Evolutionary conservation across 2,329 filamentous ascomycete species (phyloP).

Genomic region (Ophiostoma perfectum): DNA sequence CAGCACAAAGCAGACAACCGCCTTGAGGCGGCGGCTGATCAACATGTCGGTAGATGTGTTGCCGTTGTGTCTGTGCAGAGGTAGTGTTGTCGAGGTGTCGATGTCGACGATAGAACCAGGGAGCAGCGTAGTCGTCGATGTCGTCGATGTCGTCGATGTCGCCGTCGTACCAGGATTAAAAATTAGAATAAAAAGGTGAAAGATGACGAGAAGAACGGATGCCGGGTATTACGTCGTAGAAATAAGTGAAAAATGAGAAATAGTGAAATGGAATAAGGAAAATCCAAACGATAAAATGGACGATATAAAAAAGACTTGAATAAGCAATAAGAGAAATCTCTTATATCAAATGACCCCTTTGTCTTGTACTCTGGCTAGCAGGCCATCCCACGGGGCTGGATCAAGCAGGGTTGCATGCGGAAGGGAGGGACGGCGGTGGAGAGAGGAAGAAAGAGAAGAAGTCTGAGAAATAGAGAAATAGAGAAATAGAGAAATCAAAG

Average conservation of each 20-base stretch:
- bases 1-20: constrained; percentile 24
- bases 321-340: not conserved
- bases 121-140: not conserved
- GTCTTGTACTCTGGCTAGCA: not conserved
- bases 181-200: not conserved
- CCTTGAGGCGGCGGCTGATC: constrained; percentile 19
- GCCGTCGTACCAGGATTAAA: constrained; percentile 5
- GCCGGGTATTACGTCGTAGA: not conserved
- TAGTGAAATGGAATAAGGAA: not conserved
- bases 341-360: not conserved
- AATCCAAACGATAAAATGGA: too few species aligned
- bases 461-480: not conserved
- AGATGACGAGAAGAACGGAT: not conserved
- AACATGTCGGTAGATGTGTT: constrained; percentile 22
- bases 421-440: not conserved
- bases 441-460: not conserved
- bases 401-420: constrained; percentile 9
- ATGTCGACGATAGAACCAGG: too few species aligned
- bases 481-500: not conserved
- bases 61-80: not conserved
- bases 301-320: not conserved
- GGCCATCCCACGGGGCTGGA: constrained; percentile 3
- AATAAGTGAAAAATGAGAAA: not conserved
- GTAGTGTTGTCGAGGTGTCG: not conserved
- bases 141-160: not conserved